Percentiles rank a stretch among this genome's conserved stretches.
These are phyloP conservation scores for Fusarium odoratissimum DNA, from an alignment of 2,329 filamentous ascomycete species.

Conservation along the genomic window DNA sequence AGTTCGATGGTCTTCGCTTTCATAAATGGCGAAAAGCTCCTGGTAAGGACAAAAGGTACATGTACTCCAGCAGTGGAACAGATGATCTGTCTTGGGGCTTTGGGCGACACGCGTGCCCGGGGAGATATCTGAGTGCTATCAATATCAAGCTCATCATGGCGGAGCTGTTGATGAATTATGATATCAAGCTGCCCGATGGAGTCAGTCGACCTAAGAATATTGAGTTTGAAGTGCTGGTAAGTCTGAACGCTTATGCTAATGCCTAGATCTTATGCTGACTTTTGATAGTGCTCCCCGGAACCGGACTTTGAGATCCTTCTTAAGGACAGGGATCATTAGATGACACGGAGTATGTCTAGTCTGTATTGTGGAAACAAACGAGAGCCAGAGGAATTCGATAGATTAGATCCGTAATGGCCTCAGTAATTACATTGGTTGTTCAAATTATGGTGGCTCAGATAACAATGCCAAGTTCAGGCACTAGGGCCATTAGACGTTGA, in stretches of 20 bases:
- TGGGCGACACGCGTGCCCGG: conserved; percentile 34
- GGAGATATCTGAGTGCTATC: conserved; percentile 23
- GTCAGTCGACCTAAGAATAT: background rate
- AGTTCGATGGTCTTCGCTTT: conserved; percentile 33
- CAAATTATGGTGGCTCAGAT: background rate
- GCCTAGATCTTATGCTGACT: fast-evolving
- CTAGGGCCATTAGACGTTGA: background rate
- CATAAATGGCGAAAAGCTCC: conserved; percentile 21
- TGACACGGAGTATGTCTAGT: fast-evolving
- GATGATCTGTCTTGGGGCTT: conserved; percentile 25
- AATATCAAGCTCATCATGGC: conserved; percentile 39
- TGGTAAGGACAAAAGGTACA: conserved; percentile 20
- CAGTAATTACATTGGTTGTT: no score
- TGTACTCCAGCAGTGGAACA: conserved; percentile 21
- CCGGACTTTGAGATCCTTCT: conserved; percentile 6
- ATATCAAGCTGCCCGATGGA: conserved; percentile 7
- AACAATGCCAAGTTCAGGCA: background rate
- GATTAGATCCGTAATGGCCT: fast-evolving
- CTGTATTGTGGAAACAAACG: fast-evolving
- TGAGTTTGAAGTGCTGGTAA: conserved; percentile 26
- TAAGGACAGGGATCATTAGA: background rate
- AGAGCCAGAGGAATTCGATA: fast-evolving
- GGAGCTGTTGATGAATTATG: conserved; percentile 32
- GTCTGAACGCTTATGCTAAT: fast-evolving
- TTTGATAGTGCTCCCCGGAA: conserved; percentile 1